Conservation (phyloP, 768 basidiomycete genomes). For the Mycena epipterygia region DNA sequence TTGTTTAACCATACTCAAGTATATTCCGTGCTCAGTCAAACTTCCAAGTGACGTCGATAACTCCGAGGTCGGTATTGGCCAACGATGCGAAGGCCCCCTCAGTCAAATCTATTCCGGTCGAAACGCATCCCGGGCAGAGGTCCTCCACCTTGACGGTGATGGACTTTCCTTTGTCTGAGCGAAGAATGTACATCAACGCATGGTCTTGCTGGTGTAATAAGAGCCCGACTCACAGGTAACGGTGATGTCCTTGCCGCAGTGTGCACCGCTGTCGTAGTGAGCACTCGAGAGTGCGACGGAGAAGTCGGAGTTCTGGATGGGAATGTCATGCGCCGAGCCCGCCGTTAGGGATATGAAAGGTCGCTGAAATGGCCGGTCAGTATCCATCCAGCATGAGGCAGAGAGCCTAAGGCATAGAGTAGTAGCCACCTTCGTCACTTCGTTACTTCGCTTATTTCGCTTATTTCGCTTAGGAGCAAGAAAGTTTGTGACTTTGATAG, state of each 20-base stretch:
- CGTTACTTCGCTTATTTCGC: too few species aligned
- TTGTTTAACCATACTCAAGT: too few species aligned
- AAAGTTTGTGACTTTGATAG: too few species aligned
- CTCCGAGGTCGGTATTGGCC: neutral
- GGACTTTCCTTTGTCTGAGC: neutral
- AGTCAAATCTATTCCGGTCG: constrained; percentile 3
- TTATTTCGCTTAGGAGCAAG: too few species aligned
- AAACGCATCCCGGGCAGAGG: constrained; percentile 7
- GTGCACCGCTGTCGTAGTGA: neutral
- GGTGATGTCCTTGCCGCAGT: neutral
- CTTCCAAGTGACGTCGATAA: neutral
- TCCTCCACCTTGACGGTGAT: neutral
- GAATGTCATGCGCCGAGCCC: neutral
- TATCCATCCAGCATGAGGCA: too few species aligned
- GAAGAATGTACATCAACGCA: too few species aligned
- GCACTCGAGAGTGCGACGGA: neutral
- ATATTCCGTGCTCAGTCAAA: too few species aligned
- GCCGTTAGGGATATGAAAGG: neutral
- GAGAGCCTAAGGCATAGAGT: too few species aligned
- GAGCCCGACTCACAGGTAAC: neutral
- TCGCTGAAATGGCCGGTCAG: neutral
- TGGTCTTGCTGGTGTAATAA: neutral
- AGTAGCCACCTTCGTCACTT: too few species aligned
- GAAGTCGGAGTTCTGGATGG: constrained; percentile 6
- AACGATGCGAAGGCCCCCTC: neutral